Evolutionary conservation across 176 grass and related monocot genomes (phyloP), one percentile per base, ranked within the genome.

Genomic region (Phoenix dactylifera): DNA sequence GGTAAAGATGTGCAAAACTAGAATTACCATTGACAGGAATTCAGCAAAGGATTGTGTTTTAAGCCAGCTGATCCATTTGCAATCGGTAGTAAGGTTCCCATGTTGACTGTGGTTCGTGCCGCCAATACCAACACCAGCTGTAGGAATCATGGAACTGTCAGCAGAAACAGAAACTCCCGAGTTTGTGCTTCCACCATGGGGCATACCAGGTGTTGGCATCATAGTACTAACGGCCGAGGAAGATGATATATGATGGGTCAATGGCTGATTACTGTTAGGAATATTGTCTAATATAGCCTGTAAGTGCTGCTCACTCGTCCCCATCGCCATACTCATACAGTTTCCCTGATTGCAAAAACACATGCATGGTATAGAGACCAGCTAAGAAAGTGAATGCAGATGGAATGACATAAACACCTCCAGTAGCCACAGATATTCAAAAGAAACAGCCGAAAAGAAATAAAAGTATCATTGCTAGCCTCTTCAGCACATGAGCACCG

Each of bases 191-290:
- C 69, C 49, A 28, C 75, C 78, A 50, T 88, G 85, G 3, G 76
- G 55, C 52, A 98, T 86, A 66, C 94, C 88, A 72, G 94, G 94
- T 10, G 88, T 98, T 2, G 94, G 94, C 63, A 98, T 98, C 94
- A 98, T 98, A 24, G 82, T 83, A 32, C 88, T 71, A 79, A 75
- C 74, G 49, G 75, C 55, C 16, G 85, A 88, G 22, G 87, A 89
- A 78, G 88, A 79, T 62, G 81, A 78, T 14, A 78, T 75, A 62
- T 69, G 56, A 49, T 77, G 64, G 25, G 54, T 44, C 23, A 25
- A 24, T 6, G 61, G 58, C 26, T 75, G 79, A 54, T 16, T 39
- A 15, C 66, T 75, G 49, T 65, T 59, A 7, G 62, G 79, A 18
- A 83, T 55, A 9, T 70, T 70, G 70, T 84, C 88, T 52, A 93